Evolutionary conservation across 2,329 filamentous ascomycete genomes (phyloP).

Genomic region (Cercospora citrullina): DNA sequence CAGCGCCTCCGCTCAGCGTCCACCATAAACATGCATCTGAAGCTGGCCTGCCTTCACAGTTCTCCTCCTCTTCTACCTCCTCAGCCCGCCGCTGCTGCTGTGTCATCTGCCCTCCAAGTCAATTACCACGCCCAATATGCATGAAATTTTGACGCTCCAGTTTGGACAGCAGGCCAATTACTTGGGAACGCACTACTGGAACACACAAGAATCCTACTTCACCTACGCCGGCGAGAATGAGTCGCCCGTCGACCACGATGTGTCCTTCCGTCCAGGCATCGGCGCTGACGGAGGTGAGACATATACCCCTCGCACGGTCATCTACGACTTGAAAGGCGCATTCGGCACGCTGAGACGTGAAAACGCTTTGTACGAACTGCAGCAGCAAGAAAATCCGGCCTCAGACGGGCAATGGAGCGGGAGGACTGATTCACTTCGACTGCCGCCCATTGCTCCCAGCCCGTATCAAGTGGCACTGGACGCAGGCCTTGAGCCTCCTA

Average conservation of each 20-base stretch:
- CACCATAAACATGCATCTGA: not conserved
- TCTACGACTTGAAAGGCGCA: conserved; percentile 92
- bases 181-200: conserved; percentile 95
- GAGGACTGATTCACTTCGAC: conserved; percentile 65
- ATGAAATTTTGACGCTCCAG: conserved; percentile 92
- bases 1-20: not conserved
- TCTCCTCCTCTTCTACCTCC: not conserved
- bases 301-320: conserved; percentile 83
- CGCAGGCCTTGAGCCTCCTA: conserved; percentile 62
- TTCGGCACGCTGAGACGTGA: conserved; percentile 87
- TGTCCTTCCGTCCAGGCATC: conserved; percentile 84
- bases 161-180: conserved; percentile 93
- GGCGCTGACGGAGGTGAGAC: conserved; percentile 85
- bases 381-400: conserved; percentile 44
- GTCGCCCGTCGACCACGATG: conserved; percentile 72
- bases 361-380: conserved; percentile 78
- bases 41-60: not conserved
- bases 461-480: conserved; percentile 81
- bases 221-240: conserved; percentile 74
- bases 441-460: conserved; percentile 66
- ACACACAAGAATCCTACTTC: conserved; percentile 97
- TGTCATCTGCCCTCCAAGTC: not conserved
- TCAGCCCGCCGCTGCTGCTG: not conserved
- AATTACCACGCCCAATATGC: conserved; percentile 59
- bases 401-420: conserved; percentile 58